Conservation (phyloP, 2,329 filamentous ascomycete genomes). For the Fusarium secorum region DNA sequence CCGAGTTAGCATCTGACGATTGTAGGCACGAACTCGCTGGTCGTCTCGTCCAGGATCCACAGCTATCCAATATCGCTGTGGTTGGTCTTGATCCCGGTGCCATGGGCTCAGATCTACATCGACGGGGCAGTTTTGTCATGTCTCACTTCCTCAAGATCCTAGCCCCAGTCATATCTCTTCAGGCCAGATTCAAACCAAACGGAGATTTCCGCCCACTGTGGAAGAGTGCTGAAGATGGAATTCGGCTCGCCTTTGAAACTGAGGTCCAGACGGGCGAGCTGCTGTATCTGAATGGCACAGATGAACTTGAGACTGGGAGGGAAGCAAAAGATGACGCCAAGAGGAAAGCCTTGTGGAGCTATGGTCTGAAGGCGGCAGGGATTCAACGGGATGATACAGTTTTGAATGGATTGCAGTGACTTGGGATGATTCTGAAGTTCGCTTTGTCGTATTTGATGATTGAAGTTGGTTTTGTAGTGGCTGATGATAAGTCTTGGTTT, state of each 20-base stretch:
- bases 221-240: slow-evolving; percentile 47
- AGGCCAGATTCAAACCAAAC: slow-evolving; percentile 43
- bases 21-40: slow-evolving; percentile 46
- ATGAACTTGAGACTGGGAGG: slow-evolving; percentile 38
- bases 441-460: background rate
- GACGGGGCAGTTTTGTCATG: slow-evolving; percentile 39
- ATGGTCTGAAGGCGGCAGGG: slow-evolving; percentile 38
- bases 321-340: slow-evolving; percentile 45
- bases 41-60: slow-evolving; percentile 47
- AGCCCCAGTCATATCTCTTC: slow-evolving; percentile 38
- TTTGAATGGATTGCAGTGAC: slow-evolving; percentile 42
- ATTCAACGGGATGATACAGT: slow-evolving; percentile 41
- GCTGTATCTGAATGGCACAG: slow-evolving; percentile 48
- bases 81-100: slow-evolving; percentile 50
- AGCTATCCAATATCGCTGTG: slow-evolving; percentile 47
- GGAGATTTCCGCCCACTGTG: slow-evolving; percentile 41
- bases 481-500: background rate
- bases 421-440: background rate
- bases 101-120: slow-evolving; percentile 47
- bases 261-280: slow-evolving; percentile 40
- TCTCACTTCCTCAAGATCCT: slow-evolving; percentile 36
- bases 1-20: slow-evolving; percentile 2
- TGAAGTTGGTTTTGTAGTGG: background rate
- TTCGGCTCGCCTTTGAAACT: slow-evolving; percentile 45
- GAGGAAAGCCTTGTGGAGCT: slow-evolving; percentile 45